Evolutionary conservation across 2,329 filamentous ascomycete species (phyloP).

Genomic region (Pestalotiopsis sp.): DNA sequence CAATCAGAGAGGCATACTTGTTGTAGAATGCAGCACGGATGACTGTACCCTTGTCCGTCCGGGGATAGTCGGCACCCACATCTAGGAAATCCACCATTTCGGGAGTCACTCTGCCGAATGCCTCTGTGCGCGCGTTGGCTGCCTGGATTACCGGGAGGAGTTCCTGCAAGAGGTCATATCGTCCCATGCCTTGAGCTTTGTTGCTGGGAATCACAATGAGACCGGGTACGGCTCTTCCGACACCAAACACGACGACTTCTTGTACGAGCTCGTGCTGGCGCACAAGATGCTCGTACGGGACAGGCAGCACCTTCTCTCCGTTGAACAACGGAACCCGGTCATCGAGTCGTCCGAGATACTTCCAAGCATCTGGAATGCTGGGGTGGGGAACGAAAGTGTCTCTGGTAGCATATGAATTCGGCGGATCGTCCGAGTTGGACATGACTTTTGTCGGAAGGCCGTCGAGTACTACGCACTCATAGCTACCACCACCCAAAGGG

Average conservation of each 20-base stretch:
- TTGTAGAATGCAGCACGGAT: constrained; percentile 43
- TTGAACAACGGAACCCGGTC: constrained; percentile 40
- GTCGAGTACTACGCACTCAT: constrained; percentile 36
- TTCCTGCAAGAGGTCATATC: constrained; percentile 38
- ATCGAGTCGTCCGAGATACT: constrained; percentile 39
- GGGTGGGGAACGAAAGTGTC: constrained; percentile 40
- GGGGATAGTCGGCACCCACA: constrained; percentile 45
- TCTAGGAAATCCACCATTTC: constrained; percentile 45
- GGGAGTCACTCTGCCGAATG: constrained; percentile 21
- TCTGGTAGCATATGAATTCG: constrained; percentile 36
- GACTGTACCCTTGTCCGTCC: constrained; percentile 60
- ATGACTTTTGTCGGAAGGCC: constrained; percentile 36
- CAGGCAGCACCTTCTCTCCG: constrained; percentile 41
- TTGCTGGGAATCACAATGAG: constrained; percentile 33
- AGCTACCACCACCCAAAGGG: constrained; percentile 23
- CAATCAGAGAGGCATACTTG: constrained; percentile 15
- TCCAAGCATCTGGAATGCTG: constrained; percentile 37
- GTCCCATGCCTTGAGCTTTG: constrained; percentile 25
- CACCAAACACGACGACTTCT: constrained; percentile 36
- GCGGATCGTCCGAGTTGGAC: constrained; percentile 38
- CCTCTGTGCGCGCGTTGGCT: constrained; percentile 18
- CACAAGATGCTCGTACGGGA: constrained; percentile 35
- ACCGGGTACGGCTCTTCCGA: constrained; percentile 32
- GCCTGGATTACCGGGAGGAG: not conserved
- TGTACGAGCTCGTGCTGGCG: constrained; percentile 34